Evolutionary conservation across 495 filamentous ascomycete species (phyloP).

Genomic region (Filosporella fistucella): DNA sequence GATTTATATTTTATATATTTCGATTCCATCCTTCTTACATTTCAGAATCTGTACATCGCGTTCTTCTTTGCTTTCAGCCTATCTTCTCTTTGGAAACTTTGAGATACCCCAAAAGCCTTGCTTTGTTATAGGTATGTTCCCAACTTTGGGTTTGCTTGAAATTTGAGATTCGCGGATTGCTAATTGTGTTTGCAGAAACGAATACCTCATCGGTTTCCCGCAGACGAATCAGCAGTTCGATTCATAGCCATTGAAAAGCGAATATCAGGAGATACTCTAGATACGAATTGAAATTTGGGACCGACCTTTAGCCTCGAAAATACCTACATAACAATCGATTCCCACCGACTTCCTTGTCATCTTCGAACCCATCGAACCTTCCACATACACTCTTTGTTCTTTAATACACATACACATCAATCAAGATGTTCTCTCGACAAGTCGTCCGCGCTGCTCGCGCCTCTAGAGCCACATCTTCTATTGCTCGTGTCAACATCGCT

Average conservation of each 20-base stretch:
- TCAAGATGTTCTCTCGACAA: constrained; percentile 16
- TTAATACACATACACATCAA: background rate
- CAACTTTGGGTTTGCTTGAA: background rate
- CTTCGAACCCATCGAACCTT: background rate
- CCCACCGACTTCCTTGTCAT: background rate
- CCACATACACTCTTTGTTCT: background rate
- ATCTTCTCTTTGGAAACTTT: background rate
- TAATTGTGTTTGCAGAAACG: too few species aligned
- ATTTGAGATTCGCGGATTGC: too few species aligned
- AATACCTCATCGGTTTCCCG: too few species aligned
- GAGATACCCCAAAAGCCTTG: background rate
- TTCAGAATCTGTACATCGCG: background rate
- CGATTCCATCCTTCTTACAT: background rate
- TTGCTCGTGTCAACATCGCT: constrained; percentile 12
- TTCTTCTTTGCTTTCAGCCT: background rate
- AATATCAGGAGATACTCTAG: too few species aligned
- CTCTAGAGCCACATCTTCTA: background rate
- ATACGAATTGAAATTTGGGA: too few species aligned
- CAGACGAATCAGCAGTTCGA: too few species aligned
- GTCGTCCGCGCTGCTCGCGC: constrained; percentile 8
- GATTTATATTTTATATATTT: background rate
- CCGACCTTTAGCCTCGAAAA: too few species aligned
- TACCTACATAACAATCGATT: background rate
- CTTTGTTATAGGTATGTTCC: background rate
- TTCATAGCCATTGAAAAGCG: too few species aligned